Base-by-base conservation (phyloP, 371 early-diverging fungal species). In the Zychaea mexicana region DNA sequence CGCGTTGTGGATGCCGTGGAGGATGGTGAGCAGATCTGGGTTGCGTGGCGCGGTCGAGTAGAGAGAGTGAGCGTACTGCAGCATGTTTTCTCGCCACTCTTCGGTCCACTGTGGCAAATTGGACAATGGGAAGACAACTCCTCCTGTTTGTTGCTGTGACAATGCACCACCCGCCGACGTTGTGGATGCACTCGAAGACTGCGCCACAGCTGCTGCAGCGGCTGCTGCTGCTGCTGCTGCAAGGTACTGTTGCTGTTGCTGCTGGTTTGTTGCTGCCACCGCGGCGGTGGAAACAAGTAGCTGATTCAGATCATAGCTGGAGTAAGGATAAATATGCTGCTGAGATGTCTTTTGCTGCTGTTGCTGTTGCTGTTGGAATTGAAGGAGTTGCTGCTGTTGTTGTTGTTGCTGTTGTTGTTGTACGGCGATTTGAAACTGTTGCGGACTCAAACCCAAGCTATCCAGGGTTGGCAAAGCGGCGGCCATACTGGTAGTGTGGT, bases 31-130 rank as follows among this genome's bases (percentile, higher is more conserved):
- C 0, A 81, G 64, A 19, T 73, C 71, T 8, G 86, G 83, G 9
- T 76, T 84, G 54, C 84, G 86, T 1, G 90, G 79, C 24, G 83
- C 76, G 15, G 80, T 65, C 3, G 88, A 81, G 61, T 92, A 90
- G 3, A 90, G 60, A 47, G 68, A 76, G 61, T 92, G 92, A 9
- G 90, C 89, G 59, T 84, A 84, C 26, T 89, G 79, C 52, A 92
- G 70, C 19, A 90, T 60, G 49, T 77, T 86, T 72, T 92, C 92
- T 46, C 78, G 78, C 73, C 73, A 79, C 59, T 74, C 79, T 46
- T 83, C 76, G n/a, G 78, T 67, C 55, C 71, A 64, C 62, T 76
- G 69, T 31, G n/a, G n/a, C n/a, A 46, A 49, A 47, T 47, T 59
- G 59, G 67, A 28, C 36, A 62, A 45, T 3, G 65, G 61, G 26